Evolutionary conservation across 352 stramenopile species (phyloP).

Genomic region (Globisporangium megalacanthum): DNA sequence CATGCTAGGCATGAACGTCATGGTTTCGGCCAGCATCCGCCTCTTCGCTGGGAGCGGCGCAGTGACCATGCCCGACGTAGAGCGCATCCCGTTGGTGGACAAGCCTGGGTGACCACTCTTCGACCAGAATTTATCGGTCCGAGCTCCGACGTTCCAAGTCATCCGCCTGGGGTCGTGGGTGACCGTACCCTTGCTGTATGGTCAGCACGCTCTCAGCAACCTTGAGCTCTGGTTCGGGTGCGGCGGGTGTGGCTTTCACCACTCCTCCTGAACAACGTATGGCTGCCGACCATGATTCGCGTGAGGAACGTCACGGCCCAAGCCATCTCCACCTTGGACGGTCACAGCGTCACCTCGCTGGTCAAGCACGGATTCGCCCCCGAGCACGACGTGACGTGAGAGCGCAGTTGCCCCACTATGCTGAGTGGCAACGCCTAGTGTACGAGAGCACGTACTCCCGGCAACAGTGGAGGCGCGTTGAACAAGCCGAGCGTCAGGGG

Average conservation of each 20-base stretch:
- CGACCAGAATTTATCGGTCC: no score
- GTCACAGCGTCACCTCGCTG: neutral
- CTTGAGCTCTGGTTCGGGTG: neutral
- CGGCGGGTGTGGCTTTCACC: neutral
- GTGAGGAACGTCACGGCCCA: no score
- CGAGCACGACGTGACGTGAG: neutral
- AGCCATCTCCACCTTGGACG: neutral
- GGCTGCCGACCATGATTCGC: no score
- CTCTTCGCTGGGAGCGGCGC: conserved; percentile 5
- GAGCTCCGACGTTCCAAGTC: no score
- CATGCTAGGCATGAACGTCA: conserved; percentile 27
- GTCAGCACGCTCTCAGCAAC: no score
- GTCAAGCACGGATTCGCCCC: neutral
- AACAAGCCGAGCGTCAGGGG: no score
- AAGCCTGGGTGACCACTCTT: no score
- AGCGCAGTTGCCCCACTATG: neutral
- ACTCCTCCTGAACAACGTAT: neutral
- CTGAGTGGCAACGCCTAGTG: neutral
- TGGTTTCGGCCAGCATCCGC: conserved; percentile 17
- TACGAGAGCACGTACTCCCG: no score
- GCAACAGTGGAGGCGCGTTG: no score
- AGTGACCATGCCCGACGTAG: neutral
- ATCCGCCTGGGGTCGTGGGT: no score
- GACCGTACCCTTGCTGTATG: no score
- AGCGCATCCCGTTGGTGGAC: neutral